phyloP scores from a whole-genome alignment of 768 basidiomycete genomes.

The Mrakia blollopis region DNA sequence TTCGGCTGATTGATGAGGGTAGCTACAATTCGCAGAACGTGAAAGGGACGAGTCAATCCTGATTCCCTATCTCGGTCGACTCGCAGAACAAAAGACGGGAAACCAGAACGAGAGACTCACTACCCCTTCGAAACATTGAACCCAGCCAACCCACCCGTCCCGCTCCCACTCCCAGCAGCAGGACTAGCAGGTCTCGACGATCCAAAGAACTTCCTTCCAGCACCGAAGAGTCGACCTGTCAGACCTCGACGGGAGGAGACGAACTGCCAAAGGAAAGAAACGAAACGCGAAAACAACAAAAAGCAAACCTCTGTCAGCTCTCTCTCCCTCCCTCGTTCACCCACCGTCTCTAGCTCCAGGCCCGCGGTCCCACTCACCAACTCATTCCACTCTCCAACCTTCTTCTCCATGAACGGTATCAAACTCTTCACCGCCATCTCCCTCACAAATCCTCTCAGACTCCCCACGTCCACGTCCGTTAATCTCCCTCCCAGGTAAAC shows the following conservation, averaged over 20 bases:
- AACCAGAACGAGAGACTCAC: slow-evolving; percentile 42
- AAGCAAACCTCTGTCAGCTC: slow-evolving; percentile 36
- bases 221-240: slow-evolving; percentile 47
- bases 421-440: slow-evolving; percentile 86
- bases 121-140: slow-evolving; percentile 45
- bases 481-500: slow-evolving; percentile 42
- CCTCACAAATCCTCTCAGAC: slow-evolving; percentile 69
- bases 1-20: slow-evolving; percentile 42
- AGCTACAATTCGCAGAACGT: slow-evolving; percentile 40
- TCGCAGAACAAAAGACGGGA: background rate
- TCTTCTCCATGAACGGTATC: slow-evolving; percentile 94
- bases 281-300: slow-evolving; percentile 27
- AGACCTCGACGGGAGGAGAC: slow-evolving; percentile 38
- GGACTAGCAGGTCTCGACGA: slow-evolving; percentile 38
- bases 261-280: slow-evolving; percentile 29
- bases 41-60: background rate
- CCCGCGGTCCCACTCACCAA: slow-evolving; percentile 51
- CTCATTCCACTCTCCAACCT: slow-evolving; percentile 91
- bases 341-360: too few relatives aligned
- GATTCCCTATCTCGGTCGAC: background rate
- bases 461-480: slow-evolving; percentile 67
- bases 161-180: slow-evolving; percentile 29
- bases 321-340: too few relatives aligned
- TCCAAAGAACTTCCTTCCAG: slow-evolving; percentile 47
- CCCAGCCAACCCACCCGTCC: slow-evolving; percentile 23